Base-by-base conservation (phyloP, 805 yeast genomes). In the Wickerhamomyces queroliae region DNA sequence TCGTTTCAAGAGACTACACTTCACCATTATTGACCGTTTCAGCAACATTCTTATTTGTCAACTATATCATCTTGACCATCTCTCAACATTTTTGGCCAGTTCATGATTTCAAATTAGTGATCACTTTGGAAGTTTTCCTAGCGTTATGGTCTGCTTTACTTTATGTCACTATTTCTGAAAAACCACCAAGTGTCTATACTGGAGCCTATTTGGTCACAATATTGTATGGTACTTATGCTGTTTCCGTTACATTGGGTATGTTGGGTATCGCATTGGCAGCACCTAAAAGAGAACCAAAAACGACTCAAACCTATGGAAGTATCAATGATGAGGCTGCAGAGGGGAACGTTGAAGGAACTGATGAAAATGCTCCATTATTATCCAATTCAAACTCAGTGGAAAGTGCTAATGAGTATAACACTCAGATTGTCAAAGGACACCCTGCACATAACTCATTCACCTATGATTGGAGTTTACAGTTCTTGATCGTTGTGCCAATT, bases 391-490 rank as follows among this genome's bases (percentile, higher is more conserved):
- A 43, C 18, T 37, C 48, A 33, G 27, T 52, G 15, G 48, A 44
- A 4, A 39, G 41, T 12, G 49, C 41, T 13, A 43, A 42, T 19
- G 42, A 30, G 4, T 19, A 22, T 4, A 40, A 41, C 25, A 36
- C 26, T 33, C 35, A 46, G 13, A 35, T 35, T 33, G 30, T 25
- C 13, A 42, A 50, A 19, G 43, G 38, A 8, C 57, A 42, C 28
- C 54, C 60, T 8, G 45, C 43, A 17, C 50, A 47, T 25, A 45
- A 52, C 36, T 73, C 78, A 5, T 70, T 74, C 35, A 73, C 80
- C 30, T 86, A 83, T 53, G 95, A 83, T 51, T 89, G 96, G 96
- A 69, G 81, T 13, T 47, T 86, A 15, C 95, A 89, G 57, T 87
- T 76, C 51, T 47, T 85, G 24, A 45, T 80, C 2, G 56, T 82